Conservation (phyloP, 1,284 basidiomycete genomes). For the Rhodofomes roseus region DNA sequence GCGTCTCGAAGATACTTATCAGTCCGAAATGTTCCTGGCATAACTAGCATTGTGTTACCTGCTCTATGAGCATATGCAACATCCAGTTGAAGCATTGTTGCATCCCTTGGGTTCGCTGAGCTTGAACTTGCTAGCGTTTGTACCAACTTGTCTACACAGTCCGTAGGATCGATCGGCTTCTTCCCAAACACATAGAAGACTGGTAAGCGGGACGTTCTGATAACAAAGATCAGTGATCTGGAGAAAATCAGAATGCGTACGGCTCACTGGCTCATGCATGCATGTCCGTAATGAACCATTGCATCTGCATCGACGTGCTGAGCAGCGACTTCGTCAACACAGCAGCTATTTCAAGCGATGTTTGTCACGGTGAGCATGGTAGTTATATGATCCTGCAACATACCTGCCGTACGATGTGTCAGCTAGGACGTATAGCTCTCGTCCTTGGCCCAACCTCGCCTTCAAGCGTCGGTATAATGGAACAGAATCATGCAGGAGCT, state of each 20-base stretch:
- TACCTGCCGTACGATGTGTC: constrained; percentile 97
- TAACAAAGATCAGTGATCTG: background rate
- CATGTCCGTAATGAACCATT: constrained; percentile 95
- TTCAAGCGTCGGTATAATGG: constrained; percentile 80
- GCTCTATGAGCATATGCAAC: constrained; percentile 76
- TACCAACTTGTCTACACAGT: constrained; percentile 46
- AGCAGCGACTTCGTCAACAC: constrained; percentile 95
- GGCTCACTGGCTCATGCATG: constrained; percentile 87
- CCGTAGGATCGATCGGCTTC: constrained; percentile 48
- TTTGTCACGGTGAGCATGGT: background rate
- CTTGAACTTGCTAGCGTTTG: constrained; percentile 24
- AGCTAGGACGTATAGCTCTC: constrained; percentile 86
- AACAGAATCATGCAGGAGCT: constrained; percentile 85
- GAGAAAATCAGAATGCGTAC: too few species aligned
- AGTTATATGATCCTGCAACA: constrained; percentile 17
- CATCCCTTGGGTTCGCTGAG: constrained; percentile 7
- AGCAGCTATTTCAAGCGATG: constrained; percentile 62
- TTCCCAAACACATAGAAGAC: constrained; percentile 86
- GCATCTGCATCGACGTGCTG: constrained; percentile 92
- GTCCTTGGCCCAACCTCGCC: constrained; percentile 40
- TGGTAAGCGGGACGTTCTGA: constrained; percentile 74
- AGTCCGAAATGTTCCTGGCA: background rate
- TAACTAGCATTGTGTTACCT: constrained; percentile 34
- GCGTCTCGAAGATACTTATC: constrained; percentile 27
- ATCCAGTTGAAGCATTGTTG: constrained; percentile 68